phyloP scores from a whole-genome alignment of 768 basidiomycete species.

The Boletus rubescentipes region DNA sequence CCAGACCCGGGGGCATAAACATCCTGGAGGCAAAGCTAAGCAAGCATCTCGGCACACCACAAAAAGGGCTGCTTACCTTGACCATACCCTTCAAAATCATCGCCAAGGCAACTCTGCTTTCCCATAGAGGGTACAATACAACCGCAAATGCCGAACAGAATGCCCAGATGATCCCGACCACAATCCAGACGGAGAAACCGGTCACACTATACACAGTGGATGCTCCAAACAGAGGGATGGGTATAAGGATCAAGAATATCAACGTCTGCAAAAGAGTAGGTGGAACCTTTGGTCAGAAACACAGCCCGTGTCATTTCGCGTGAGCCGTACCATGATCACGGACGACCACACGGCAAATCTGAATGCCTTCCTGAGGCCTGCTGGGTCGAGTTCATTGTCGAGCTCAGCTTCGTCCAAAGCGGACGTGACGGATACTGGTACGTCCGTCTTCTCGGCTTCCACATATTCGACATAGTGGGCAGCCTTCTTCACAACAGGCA shows the following conservation, averaged over 20 bases:
- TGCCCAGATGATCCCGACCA: slow-evolving; percentile 80
- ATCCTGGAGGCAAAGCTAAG: slow-evolving; percentile 34
- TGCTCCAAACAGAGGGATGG: slow-evolving; percentile 85
- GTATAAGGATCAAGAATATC: slow-evolving; percentile 71
- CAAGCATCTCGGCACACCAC: too few species aligned
- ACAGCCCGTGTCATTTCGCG: not conserved
- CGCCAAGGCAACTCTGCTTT: slow-evolving; percentile 66
- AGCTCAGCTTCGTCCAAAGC: slow-evolving; percentile 40
- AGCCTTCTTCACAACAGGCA: slow-evolving; percentile 20
- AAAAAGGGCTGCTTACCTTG: slow-evolving; percentile 44
- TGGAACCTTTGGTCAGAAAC: not conserved
- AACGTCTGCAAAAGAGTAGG: slow-evolving; percentile 41
- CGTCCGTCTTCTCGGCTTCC: slow-evolving; percentile 39
- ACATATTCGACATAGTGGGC: slow-evolving; percentile 20
- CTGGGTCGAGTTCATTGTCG: slow-evolving; percentile 64
- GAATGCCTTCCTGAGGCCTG: slow-evolving; percentile 70
- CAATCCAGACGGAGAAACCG: slow-evolving; percentile 78
- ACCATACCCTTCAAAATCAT: slow-evolving; percentile 60
- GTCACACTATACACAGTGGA: slow-evolving; percentile 62
- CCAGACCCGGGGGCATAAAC: slow-evolving; percentile 42
- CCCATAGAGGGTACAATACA: slow-evolving; percentile 84
- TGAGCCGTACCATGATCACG: slow-evolving; percentile 52
- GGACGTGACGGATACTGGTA: slow-evolving; percentile 31
- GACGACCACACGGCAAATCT: slow-evolving; percentile 78
- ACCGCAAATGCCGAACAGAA: slow-evolving; percentile 75